Conservation (phyloP, 2,329 filamentous ascomycete genomes). For the Trichoderma sp. region DNA sequence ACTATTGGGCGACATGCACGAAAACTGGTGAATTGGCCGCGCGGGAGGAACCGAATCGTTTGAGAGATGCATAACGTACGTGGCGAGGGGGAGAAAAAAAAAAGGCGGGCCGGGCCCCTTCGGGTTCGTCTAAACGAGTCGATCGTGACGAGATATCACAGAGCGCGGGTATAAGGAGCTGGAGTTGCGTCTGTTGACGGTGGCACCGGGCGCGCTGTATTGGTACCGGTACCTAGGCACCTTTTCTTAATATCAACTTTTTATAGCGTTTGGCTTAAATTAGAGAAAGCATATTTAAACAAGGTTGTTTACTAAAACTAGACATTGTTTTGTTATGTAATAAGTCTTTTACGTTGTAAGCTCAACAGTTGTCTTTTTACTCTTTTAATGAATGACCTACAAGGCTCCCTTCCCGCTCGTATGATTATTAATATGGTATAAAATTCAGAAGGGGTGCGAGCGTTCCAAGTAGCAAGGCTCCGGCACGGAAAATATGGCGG, state of each 20-base stretch:
- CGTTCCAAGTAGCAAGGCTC: background rate
- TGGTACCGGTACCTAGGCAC: background rate
- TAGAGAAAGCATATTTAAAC: background rate
- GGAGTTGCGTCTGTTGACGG: background rate
- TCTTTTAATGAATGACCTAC: background rate
- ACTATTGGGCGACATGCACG: background rate
- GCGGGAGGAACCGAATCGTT: constrained; percentile 10
- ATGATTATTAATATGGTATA: background rate
- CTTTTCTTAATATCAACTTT: background rate
- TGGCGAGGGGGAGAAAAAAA: background rate
- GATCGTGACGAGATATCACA: background rate
- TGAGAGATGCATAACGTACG: background rate
- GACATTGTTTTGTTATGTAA: too few species aligned
- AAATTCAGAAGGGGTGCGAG: background rate
- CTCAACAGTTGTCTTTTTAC: background rate
- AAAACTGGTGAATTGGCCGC: background rate
- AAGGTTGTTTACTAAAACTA: too few species aligned
- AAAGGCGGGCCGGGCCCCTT: background rate
- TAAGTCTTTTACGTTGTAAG: too few species aligned
- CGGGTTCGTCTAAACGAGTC: background rate
- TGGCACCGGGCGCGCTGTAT: background rate
- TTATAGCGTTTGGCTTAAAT: background rate
- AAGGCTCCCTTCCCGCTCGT: background rate
- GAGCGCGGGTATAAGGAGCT: background rate
- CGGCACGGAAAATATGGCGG: too few species aligned